Evolutionary conservation across 2,329 filamentous ascomycete genomes (phyloP).

Genomic region (Alternaria sp.): DNA sequence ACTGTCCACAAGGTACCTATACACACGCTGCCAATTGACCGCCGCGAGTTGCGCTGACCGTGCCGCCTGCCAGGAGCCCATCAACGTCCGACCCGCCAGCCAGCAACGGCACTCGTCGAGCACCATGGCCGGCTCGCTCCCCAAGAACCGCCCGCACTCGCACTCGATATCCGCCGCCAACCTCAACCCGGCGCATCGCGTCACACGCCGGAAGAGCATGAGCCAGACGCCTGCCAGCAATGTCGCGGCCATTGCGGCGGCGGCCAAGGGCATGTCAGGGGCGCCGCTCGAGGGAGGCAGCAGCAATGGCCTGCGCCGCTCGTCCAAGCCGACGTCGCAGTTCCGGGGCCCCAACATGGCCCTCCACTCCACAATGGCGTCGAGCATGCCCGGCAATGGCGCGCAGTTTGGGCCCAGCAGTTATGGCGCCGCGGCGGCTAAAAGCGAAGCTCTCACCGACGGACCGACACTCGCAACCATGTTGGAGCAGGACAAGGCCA

Average conservation of each 20-base stretch:
- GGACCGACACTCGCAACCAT: constrained; percentile 64
- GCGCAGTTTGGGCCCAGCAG: constrained; percentile 46
- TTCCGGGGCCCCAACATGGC: constrained; percentile 56
- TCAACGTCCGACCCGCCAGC: constrained; percentile 52
- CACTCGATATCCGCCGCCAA: constrained; percentile 80
- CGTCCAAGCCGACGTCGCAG: constrained; percentile 64
- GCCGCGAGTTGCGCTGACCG: constrained; percentile 37
- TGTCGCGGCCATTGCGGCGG: constrained; percentile 76
- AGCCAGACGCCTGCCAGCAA: constrained; percentile 75
- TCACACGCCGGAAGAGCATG: constrained; percentile 93
- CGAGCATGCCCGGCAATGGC: constrained; percentile 67
- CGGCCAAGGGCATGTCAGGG: constrained; percentile 67
- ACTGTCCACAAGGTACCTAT: constrained; percentile 47
- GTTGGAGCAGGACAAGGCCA: constrained; percentile 54
- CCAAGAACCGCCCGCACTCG: constrained; percentile 76
- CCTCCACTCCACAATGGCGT: constrained; percentile 69
- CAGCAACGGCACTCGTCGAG: constrained; percentile 56
- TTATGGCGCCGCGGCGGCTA: constrained; percentile 47
- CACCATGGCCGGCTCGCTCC: constrained; percentile 63
- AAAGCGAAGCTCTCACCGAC: constrained; percentile 69
- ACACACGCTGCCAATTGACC: constrained; percentile 5
- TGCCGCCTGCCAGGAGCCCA: constrained; percentile 43
- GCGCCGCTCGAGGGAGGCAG: constrained; percentile 60
- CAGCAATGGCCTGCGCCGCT: constrained; percentile 62
- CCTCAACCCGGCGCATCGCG: constrained; percentile 80